Percentiles rank a stretch among this genome's conserved stretches.
These are phyloP conservation scores for Termitomyces sp. DNA, from an alignment of 768 basidiomycete genomes.

Conservation along the genomic window DNA sequence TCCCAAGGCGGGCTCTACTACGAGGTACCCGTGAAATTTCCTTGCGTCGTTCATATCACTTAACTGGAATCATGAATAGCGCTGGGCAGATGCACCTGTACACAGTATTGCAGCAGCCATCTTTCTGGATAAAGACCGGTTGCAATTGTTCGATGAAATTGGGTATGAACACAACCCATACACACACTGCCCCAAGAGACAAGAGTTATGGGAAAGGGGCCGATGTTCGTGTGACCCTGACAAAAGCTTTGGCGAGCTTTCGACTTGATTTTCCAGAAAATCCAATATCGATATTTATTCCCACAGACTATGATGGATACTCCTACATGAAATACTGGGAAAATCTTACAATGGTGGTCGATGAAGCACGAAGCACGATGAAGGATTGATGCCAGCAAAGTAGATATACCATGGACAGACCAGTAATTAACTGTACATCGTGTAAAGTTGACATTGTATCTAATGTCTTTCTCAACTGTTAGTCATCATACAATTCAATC, in stretches of 20 bases:
- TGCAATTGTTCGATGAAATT: constrained; percentile 82
- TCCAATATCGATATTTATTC: neutral
- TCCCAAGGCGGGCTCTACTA: constrained; percentile 66
- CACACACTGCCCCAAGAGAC: constrained; percentile 60
- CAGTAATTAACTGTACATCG: too few species aligned
- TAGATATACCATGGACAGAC: neutral
- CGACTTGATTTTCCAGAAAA: neutral
- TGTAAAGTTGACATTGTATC: neutral
- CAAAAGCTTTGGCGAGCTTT: constrained; percentile 57
- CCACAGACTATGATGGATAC: constrained; percentile 39
- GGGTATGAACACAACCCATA: constrained; percentile 81
- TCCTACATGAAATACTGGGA: constrained; percentile 43
- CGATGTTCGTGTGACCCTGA: constrained; percentile 60
- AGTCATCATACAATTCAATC: too few species aligned
- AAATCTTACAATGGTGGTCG: neutral
- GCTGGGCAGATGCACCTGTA: constrained; percentile 87
- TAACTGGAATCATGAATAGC: constrained; percentile 39
- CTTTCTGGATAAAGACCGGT: constrained; percentile 64
- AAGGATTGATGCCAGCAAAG: neutral
- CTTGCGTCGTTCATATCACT: constrained; percentile 35
- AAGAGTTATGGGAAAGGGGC: constrained; percentile 43
- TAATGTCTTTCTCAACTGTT: too few species aligned
- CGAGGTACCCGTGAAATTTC: constrained; percentile 41
- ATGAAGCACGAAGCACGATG: neutral
- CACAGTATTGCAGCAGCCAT: constrained; percentile 80